Evolutionary conservation across 1,284 basidiomycete genomes (phyloP), one percentile per base, ranked within the genome.

Genomic region (Exobasidium rhododendri): DNA sequence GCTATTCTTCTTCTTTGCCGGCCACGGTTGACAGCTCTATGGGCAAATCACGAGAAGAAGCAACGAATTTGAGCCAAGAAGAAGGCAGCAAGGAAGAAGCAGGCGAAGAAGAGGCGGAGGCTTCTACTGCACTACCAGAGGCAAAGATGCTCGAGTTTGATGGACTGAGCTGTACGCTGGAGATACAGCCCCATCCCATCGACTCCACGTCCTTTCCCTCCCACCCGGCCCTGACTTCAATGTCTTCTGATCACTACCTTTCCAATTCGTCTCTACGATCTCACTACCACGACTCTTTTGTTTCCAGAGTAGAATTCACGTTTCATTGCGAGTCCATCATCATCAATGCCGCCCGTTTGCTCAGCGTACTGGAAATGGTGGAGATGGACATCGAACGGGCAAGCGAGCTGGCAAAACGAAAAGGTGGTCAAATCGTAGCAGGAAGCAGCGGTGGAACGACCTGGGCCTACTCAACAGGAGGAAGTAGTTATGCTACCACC

Each of bases 111-210:
- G 45, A 44, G 1, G n/a, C n/a, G n/a, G n/a, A n/a, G n/a, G n/a
- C n/a, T n/a, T n/a, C n/a, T n/a, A n/a, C n/a, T n/a, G 17, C n/a
- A 7, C 50, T 56, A 24, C 70, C 69, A 5, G 47, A 56, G 4
- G 3, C 31, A 1, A 52, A 56, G 1, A 32, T 59, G 1, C 58
- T 74, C 29, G 72, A 74, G 45, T 67, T 74, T 54, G 72, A 74
- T 58, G 61, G 52, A 6, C 44, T 62, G 30, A 70, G 70, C 1
- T 74, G 72, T 30, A 61, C 59, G 0, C 58, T 73, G 6, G 30
- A 43, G 4, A 70, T 74, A 40, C 72, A 73, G 51, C 72, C 72
- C 1, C 72, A 74, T 45, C 61, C 71, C 7, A 35, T 47, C 7
- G 62, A 59, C 0, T 47, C 62, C 17, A 52, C 62, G 17, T 10